These are phyloP conservation scores for Lotus japonicus DNA, from an alignment of 306 rosid species.

Conservation along the genomic window DNA sequence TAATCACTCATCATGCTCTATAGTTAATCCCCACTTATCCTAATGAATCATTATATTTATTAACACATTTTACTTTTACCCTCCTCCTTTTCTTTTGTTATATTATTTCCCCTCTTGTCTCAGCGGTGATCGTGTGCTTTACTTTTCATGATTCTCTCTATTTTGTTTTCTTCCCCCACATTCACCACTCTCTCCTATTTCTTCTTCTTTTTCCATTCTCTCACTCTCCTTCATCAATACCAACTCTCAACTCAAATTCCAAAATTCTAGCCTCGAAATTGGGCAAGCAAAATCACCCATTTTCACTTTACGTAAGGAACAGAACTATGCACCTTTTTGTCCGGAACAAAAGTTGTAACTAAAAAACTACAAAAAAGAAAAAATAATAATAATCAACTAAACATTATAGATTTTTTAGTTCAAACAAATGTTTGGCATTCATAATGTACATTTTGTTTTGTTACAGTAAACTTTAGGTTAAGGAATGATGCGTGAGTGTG, in stretches of 20 bases:
- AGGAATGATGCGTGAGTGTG: too few species aligned
- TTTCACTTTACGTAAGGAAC: constrained; percentile 21
- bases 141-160: constrained; percentile 26
- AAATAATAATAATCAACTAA: too few species aligned
- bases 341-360: not conserved
- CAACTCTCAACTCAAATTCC: constrained; percentile 11
- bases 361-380: too few species aligned
- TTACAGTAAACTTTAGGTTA: too few species aligned
- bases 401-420: too few species aligned
- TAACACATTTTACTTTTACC: not conserved
- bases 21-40: too few species aligned
- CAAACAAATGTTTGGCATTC: too few species aligned
- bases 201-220: not conserved
- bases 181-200: not conserved
- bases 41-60: not conserved
- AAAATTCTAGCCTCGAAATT: constrained; percentile 21
- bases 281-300: not conserved
- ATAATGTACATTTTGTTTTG: too few species aligned
- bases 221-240: not conserved
- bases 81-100: not conserved
- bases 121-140: constrained; percentile 13
- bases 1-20: too few species aligned
- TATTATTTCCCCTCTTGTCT: not conserved
- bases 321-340: constrained; percentile 16
- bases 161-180: constrained; percentile 11